Base-by-base conservation (phyloP, 129 eudicot genomes). In the Scalesia atractyloides region DNA sequence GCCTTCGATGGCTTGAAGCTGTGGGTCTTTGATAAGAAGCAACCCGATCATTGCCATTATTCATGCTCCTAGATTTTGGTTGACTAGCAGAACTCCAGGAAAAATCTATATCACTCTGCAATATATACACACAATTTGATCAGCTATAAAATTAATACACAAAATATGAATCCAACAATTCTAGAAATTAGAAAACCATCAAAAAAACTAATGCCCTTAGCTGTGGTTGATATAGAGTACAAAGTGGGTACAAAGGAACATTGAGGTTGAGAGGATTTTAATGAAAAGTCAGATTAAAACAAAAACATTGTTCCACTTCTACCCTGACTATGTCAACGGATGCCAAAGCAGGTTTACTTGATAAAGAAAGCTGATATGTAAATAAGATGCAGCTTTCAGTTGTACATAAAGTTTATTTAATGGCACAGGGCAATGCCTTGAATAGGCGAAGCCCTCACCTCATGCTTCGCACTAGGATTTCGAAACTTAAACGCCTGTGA, bases 41-140 rank as follows among this genome's bases (percentile, higher is more conserved):
- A 53, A 69, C 64, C 53, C 82, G 82, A 6, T 68, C 73, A 39
- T 69, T 86, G 33, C 79, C 81, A 56, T 50, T 78, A 18, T 68
- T 70, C 20, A 77, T 74, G 76, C 68, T 68, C 70, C 74, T 85
- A 19, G 68, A 36, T 43, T 73, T 69, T 30, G 72, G 79, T 62
- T 65, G 84, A 51, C 41, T 77, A 68, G 79, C 66, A 59, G 81
- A 64, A 56, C 60, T 83, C 60, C 50, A 70, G 16, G 86, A 71
- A 70, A 68, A 82, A 79, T 88, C 91, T 41, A 81, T 53, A 44
- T 92, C 96, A 72, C 91, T 84, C 97, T 86, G 91, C 24, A 64
- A 39, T 52, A 14, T 30, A 80, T 60, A 78, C 17, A 13, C 61
- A 7, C 12, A 50, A 18, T 3, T 41, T 54, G 5, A 44, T 75